phyloP scores from a whole-genome alignment of 768 basidiomycete species.

The Guyanaporus albipodus region DNA sequence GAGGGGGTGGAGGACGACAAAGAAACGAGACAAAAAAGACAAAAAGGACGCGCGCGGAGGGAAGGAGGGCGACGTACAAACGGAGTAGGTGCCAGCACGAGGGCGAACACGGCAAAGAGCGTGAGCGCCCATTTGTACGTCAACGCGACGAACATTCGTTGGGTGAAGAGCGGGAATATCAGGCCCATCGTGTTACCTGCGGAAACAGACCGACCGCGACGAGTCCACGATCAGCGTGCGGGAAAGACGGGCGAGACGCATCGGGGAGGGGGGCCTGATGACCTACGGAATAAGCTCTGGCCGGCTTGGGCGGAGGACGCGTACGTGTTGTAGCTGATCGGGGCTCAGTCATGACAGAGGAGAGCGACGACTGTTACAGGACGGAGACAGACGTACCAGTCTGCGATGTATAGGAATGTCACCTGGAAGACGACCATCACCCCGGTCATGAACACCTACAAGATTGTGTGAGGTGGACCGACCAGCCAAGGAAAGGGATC shows the following conservation, averaged over 20 bases:
- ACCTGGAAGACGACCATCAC: conserved; percentile 43
- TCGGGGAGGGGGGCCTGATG: too few relatives aligned
- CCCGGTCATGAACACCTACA: conserved; percentile 39
- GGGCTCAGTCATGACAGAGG: neutral
- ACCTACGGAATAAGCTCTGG: conserved; percentile 44
- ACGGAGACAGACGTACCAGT: conserved; percentile 36
- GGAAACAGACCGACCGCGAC: neutral
- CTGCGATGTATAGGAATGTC: conserved; percentile 46
- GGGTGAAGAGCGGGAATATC: conserved; percentile 49
- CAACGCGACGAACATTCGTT: conserved; percentile 42
- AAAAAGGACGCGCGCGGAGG: too few relatives aligned
- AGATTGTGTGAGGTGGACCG: neutral
- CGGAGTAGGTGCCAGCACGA: conserved; percentile 43
- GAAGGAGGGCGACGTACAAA: conserved; percentile 40
- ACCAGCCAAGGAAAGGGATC: neutral
- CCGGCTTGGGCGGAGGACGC: conserved; percentile 55
- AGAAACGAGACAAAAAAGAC: too few relatives aligned
- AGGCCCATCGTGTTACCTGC: conserved; percentile 39
- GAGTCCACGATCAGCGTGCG: too few relatives aligned
- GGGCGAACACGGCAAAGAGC: conserved; percentile 38
- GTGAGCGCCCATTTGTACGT: conserved; percentile 50
- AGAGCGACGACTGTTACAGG: neutral
- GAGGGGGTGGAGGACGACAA: too few relatives aligned
- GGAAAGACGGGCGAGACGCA: neutral
- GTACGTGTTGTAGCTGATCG: conserved; percentile 39